Base-by-base conservation (phyloP, 441 rosid species). In the Gossypium trilobum region DNA sequence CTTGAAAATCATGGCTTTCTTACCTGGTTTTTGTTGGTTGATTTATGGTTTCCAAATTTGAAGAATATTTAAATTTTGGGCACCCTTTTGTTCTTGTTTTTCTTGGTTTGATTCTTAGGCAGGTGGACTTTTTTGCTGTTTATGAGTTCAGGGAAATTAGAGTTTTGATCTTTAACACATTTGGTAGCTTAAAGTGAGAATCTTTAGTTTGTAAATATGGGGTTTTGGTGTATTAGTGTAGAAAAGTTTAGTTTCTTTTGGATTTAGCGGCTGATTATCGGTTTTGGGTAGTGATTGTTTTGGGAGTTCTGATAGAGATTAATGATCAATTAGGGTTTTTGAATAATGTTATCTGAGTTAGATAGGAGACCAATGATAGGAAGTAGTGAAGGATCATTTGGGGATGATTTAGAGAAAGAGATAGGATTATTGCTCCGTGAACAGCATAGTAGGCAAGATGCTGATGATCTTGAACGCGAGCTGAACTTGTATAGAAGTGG, bases 401-500 rank as follows among this genome's bases (percentile, higher is more conserved):
- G 89, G 29, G 97, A 87, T 70, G 96, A 85, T 61, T 81, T 87
- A 58, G 93, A 93, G 81, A 81, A 83, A 29, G 97, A 91, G 73
- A 82, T 93, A 77, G 94, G 91, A 16, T 66, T 83, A 9, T 79
- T 91, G 74, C 85, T 88, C 13, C 82, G 89, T 1, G 94, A 91
- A 75, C 93, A 88, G 79, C 89, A 89, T 48, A 73, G 89, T 55
- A 77, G 89, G 71, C 86, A 84, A 68, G 93, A 90, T 46, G 84
- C 87, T 5, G 89, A 85, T 88, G 93, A 86, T 82, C 85, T 72
- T n/a, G 91, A 88, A 73, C 79, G 83, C 48, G 99, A 95, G 83
- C 87, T 92, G 2, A 91, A 91, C 84, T 75, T 91, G 80, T 90
- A 82, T 67, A 86, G 99, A 75, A 89, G 97, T 79, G 99, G 98